Evolutionary conservation across 116 monocot genomes (phyloP).

Genomic region (Phalaenopsis hybrid): DNA sequence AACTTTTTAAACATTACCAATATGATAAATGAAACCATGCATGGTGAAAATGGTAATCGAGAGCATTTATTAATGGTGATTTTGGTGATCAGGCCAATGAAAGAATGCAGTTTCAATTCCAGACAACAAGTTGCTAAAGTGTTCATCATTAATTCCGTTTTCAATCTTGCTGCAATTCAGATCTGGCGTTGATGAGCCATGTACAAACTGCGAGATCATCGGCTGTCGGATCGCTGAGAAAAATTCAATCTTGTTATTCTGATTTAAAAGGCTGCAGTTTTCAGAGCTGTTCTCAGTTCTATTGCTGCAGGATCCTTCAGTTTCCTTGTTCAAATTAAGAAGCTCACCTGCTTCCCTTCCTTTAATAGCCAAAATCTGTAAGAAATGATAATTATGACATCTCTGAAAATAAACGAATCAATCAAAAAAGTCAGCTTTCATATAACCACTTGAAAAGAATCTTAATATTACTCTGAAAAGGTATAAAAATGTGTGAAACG

Average conservation of each 20-base stretch:
- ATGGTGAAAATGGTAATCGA: background rate
- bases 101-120: slow-evolving; percentile 18
- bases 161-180: slow-evolving; percentile 8
- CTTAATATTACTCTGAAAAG: background rate
- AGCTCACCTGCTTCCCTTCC: slow-evolving; percentile 14
- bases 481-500: background rate
- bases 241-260: slow-evolving; percentile 2
- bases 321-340: slow-evolving; percentile 14
- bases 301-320: slow-evolving; percentile 29
- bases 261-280: slow-evolving; percentile 11
- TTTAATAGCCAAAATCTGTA: slow-evolving; percentile 19
- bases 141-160: slow-evolving; percentile 7
- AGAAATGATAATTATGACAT: too few relatives aligned
- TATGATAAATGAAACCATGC: background rate
- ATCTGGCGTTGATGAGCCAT: slow-evolving; percentile 3
- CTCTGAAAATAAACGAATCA: too few relatives aligned
- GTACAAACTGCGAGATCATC: background rate
- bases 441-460: background rate
- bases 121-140: slow-evolving; percentile 18
- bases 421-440: too few relatives aligned
- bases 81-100: slow-evolving; percentile 24
- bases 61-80: slow-evolving; percentile 13
- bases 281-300: slow-evolving; percentile 20
- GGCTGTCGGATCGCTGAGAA: background rate
- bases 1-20: background rate